Percentiles rank a stretch among this genome's conserved stretches.
Evolutionary conservation across 2,329 filamentous ascomycete genomes (phyloP).

Genomic region (Fusarium luffae): DNA sequence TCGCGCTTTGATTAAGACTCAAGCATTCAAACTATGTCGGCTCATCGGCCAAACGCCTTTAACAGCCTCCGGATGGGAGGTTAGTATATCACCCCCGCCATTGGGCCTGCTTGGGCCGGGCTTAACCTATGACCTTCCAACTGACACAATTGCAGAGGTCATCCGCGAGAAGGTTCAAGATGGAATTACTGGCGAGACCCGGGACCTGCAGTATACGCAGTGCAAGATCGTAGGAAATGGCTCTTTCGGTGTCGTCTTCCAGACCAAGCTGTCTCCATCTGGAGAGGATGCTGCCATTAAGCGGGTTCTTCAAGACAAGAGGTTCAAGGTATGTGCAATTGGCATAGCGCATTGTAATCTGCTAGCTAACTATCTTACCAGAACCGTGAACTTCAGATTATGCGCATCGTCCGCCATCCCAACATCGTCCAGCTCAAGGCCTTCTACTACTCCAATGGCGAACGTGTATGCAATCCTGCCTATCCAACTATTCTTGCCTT

Average conservation of each 20-base stretch:
- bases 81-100: constrained; percentile 62
- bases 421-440: constrained; percentile 99
- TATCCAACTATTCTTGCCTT: background rate
- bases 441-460: constrained; percentile 99
- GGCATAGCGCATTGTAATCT: background rate
- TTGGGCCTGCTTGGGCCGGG: constrained; percentile 7
- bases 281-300: constrained; percentile 99
- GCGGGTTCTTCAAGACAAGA: constrained; percentile 97
- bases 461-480: constrained; percentile 74
- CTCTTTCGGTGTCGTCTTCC: constrained; percentile 98
- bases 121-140: constrained; percentile 2
- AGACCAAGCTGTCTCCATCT: constrained; percentile 97
- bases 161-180: constrained; percentile 99
- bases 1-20: constrained; percentile 43
- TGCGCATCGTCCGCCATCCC: constrained; percentile 98
- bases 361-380: constrained; percentile 55
- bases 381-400: constrained; percentile 99
- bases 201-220: constrained; percentile 97
- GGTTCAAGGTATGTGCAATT: constrained; percentile 83
- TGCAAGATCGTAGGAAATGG: constrained; percentile 99
- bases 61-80: constrained; percentile 93
- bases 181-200: constrained; percentile 94
- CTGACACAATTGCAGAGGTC: constrained; percentile 73
- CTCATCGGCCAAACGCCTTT: constrained; percentile 92
- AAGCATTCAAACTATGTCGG: constrained; percentile 72